Conservation (phyloP, 2,329 filamentous ascomycete genomes). For the Alternaria triticina region DNA sequence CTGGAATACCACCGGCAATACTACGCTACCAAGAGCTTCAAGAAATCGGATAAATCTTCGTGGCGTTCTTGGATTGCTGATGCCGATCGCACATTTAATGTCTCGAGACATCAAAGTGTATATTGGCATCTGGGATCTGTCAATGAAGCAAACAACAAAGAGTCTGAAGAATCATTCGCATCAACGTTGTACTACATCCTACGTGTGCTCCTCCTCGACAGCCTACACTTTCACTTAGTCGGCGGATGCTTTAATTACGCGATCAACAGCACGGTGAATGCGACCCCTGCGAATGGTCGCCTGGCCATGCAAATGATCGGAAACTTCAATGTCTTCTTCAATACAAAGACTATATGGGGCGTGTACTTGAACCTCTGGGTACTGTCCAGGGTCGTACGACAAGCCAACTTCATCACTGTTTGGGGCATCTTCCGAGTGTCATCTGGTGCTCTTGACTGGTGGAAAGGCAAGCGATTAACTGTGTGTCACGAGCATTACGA, state of each 20-base stretch:
- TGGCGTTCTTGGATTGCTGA: background rate
- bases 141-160: background rate
- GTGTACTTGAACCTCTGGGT: background rate
- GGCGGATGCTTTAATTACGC: background rate
- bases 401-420: background rate
- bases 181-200: background rate
- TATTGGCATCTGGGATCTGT: background rate
- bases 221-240: background rate
- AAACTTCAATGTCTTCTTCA: background rate
- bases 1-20: background rate
- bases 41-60: background rate
- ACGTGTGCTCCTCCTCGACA: background rate
- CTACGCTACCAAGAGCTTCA: background rate
- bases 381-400: background rate
- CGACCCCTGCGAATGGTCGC: background rate
- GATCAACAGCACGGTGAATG: background rate
- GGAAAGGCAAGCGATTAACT: background rate
- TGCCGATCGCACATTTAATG: background rate
- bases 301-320: background rate
- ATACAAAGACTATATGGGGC: background rate
- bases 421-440: background rate
- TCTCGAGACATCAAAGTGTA: background rate
- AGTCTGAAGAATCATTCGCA: background rate
- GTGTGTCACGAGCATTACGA: background rate
- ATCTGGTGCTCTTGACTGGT: background rate